Base-by-base conservation (phyloP, 257 asterid genomes). In the Rubia yunnanensis region DNA sequence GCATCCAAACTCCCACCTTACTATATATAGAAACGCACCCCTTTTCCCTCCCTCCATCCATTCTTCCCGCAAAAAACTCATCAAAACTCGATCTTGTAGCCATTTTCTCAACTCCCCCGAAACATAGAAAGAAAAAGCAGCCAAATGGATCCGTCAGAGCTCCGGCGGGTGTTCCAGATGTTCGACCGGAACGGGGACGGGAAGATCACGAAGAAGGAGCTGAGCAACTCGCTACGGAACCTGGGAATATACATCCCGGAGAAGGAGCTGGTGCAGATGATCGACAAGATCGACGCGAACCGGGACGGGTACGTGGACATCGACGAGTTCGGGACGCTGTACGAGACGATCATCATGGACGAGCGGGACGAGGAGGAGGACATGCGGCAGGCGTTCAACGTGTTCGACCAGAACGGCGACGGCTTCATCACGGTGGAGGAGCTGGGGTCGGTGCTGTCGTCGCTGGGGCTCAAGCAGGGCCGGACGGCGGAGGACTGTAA, bases 111-210 rank as follows among this genome's bases (percentile, higher is more conserved):
- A 44, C 8, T 15, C 52, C 52, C 8, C 52, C 52, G 1, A 44
- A 44, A 44, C n/a, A n/a, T n/a, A 44, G 5, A 44, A 44, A 15
- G 1, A 44, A 44, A 7, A 20, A 22, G 5, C 52, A 7, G 9
- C 23, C 14, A 3, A 69, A 79, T 80, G 84, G 77, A 80, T 76
- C 81, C 65, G 1, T 26, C 69, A 8, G 81, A 80, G 72, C 67
- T 80, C 6, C 76, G 66, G 24, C 70, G 81, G 66, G 77, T 80
- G 22, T 80, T 80, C 46, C 81, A 70, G 10, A 80, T 80, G 84
- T 80, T 80, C 14, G 81, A 80, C 64, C 65, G 62, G 34, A 80
- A 80, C 36, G 84, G 81, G 0, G 79, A 80, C 17, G 84, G 84
- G 0, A 76, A 76, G 41, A 75, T 80, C 11, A 73, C 84, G 0